Evolutionary conservation across 371 early-diverging fungal genomes (phyloP).

Genomic region (Mortierella sp.): DNA sequence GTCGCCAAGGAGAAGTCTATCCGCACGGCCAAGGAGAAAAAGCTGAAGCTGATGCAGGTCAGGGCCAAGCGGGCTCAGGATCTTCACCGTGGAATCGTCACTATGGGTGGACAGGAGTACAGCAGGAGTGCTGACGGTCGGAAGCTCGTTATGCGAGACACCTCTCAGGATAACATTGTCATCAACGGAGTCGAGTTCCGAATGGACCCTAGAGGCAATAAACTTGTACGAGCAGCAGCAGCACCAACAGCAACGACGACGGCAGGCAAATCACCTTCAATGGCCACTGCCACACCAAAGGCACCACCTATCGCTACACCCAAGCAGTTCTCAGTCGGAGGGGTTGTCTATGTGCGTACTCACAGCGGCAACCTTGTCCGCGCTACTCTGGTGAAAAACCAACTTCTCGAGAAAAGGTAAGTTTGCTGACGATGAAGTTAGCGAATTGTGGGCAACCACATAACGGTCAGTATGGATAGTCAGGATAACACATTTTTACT

Average conservation of each 20-base stretch:
- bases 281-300: conserved; percentile 14
- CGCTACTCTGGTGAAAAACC: conserved; percentile 41
- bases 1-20: conserved; percentile 53
- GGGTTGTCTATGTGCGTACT: conserved; percentile 58
- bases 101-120: conserved; percentile 39
- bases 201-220: conserved; percentile 57
- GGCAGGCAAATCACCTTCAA: background rate
- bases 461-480: background rate
- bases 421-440: background rate
- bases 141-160: conserved; percentile 37
- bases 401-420: conserved; percentile 43
- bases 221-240: conserved; percentile 44
- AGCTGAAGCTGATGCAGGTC: conserved; percentile 28
- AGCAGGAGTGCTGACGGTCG: conserved; percentile 48
- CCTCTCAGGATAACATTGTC: conserved; percentile 38
- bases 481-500: conserved; percentile 20
- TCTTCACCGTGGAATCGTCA: conserved; percentile 39
- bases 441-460: too few relatives aligned
- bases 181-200: conserved; percentile 55
- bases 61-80: conserved; percentile 38
- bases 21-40: conserved; percentile 31
- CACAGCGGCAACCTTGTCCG: conserved; percentile 62
- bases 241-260: background rate
- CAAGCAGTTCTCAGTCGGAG: conserved; percentile 58
- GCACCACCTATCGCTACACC: conserved; percentile 37